A percentile compares a stretch with the other conserved stretches of the same genome.
Evolutionary conservation across 2,329 filamentous ascomycete species (phyloP).

Genomic region (Phialophora macrospora): DNA sequence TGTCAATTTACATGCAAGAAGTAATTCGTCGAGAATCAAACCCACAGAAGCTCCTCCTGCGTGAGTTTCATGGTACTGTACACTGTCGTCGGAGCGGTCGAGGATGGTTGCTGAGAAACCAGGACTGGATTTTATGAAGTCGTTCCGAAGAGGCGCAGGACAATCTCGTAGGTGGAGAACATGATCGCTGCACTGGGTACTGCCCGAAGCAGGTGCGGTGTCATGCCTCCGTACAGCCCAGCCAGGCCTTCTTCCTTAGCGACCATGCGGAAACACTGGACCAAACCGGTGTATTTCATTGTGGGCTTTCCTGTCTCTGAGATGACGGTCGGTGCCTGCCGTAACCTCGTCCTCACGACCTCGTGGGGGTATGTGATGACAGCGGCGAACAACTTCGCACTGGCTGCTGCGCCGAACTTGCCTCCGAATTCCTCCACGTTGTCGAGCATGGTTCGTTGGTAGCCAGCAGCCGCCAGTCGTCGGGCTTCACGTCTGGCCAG

Average conservation of each 20-base stretch:
- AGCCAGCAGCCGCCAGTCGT: conserved; percentile 61
- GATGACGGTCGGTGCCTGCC: conserved; percentile 84
- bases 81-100: conserved; percentile 1
- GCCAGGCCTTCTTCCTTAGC: conserved; percentile 87
- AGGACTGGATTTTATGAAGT: conserved; percentile 39
- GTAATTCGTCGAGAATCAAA: not conserved
- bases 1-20: not conserved
- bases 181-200: conserved; percentile 94
- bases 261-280: conserved; percentile 86
- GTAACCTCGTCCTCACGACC: conserved; percentile 80
- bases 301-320: conserved; percentile 64
- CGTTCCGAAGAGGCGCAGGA: conserved; percentile 44
- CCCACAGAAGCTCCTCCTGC: not conserved
- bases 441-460: conserved; percentile 72
- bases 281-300: conserved; percentile 84
- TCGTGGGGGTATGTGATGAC: conserved; percentile 91
- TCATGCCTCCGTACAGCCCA: conserved; percentile 86
- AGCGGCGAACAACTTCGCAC: conserved; percentile 83
- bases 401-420: conserved; percentile 76
- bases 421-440: conserved; percentile 76
- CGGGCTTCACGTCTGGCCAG: conserved; percentile 67
- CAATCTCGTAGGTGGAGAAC: conserved; percentile 62
- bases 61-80: not conserved
- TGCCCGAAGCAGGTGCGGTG: conserved; percentile 86
- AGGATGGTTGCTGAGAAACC: not conserved